phyloP scores from a whole-genome alignment of 345 rosid genomes.

The Syzygium grande region DNA sequence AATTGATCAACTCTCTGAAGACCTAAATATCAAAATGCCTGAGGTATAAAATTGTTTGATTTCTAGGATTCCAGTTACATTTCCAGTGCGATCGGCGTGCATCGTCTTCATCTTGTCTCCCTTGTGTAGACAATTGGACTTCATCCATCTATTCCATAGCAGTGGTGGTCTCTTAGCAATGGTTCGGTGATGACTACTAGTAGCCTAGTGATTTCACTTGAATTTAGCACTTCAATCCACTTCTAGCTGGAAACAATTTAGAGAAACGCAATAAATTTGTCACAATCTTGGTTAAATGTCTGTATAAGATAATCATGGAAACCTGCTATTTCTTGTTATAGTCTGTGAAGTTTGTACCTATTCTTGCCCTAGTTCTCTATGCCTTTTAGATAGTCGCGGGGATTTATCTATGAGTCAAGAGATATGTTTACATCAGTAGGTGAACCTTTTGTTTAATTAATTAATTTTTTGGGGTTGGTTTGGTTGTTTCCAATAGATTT shows the following conservation, averaged over 20 bases:
- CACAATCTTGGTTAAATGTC: neutral
- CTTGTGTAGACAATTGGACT: neutral
- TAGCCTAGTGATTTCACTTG: neutral
- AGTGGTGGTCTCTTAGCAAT: neutral
- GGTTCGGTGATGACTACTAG: neutral
- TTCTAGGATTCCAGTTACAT: neutral
- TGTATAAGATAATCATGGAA: neutral
- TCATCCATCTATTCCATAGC: neutral
- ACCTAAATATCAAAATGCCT: conserved; percentile 87
- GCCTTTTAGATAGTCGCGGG: neutral
- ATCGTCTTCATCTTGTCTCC: neutral
- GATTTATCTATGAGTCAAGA: neutral
- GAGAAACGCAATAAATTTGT: neutral
- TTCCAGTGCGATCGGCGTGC: neutral
- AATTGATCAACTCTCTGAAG: conserved; percentile 94
- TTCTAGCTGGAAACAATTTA: neutral
- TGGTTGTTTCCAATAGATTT: neutral
- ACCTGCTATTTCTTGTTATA: neutral
- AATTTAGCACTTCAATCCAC: neutral
- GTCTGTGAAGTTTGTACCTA: neutral
- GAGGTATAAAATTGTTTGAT: conserved; percentile 40
- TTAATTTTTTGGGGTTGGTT: neutral
- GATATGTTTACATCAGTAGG: neutral
- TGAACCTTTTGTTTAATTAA: neutral
- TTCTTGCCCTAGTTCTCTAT: neutral